Conservation (phyloP, 2,329 filamentous ascomycete species). For the Xylaria sp. region DNA sequence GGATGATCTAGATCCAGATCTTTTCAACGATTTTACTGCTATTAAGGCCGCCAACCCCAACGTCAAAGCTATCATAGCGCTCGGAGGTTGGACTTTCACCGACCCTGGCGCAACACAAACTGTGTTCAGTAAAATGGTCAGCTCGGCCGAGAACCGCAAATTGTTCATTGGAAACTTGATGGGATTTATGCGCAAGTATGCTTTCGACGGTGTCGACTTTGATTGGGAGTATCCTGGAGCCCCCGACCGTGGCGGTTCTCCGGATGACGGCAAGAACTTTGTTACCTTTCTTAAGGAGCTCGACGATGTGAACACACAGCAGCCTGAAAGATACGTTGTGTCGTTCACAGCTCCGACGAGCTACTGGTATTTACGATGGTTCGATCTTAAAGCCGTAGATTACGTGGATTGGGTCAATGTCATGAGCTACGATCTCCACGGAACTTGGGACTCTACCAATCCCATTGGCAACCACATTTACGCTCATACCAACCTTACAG, state of each 20-base stretch:
- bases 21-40: background rate
- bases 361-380: conserved; percentile 47
- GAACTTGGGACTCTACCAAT: conserved; percentile 53
- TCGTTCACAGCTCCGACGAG: conserved; percentile 40
- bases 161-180: conserved; percentile 7
- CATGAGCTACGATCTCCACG: conserved; percentile 58
- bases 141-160: conserved; percentile 38
- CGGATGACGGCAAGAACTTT: conserved; percentile 42
- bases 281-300: conserved; percentile 48
- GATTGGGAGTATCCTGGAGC: conserved; percentile 45
- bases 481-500: conserved; percentile 60
- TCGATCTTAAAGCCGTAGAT: conserved; percentile 37
- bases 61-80: background rate
- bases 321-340: background rate
- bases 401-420: conserved; percentile 44
- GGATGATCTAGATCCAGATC: background rate
- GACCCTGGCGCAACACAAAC: conserved; percentile 1
- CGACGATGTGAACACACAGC: background rate
- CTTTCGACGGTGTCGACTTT: conserved; percentile 16
- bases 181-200: conserved; percentile 40
- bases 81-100: conserved; percentile 22
- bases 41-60: background rate
- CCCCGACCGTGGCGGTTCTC: conserved; percentile 41
- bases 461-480: conserved; percentile 41
- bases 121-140: conserved; percentile 10